phyloP scores from a whole-genome alignment of 345 rosid genomes.

The Syzygium jambos region DNA sequence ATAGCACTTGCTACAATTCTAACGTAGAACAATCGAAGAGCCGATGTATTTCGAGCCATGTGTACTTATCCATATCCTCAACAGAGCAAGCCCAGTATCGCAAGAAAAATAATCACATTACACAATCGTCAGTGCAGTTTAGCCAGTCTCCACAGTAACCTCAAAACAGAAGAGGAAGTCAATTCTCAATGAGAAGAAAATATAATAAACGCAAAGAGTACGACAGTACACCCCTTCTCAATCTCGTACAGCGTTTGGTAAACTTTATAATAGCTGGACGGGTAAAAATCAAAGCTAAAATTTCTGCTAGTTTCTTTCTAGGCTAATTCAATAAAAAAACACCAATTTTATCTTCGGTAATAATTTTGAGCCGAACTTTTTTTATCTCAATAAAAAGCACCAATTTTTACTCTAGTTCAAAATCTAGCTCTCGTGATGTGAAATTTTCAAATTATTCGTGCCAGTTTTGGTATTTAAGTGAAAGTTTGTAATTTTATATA shows the following conservation, averaged over 20 bases:
- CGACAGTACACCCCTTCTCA: not conserved
- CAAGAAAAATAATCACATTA: not conserved
- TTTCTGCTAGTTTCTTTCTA: not conserved
- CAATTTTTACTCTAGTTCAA: no score
- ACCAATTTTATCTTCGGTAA: no score
- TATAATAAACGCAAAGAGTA: not conserved
- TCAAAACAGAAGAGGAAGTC: not conserved
- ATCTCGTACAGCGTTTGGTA: not conserved
- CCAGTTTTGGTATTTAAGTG: no score
- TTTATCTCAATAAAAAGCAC: no score
- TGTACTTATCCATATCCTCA: not conserved
- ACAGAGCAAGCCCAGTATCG: not conserved
- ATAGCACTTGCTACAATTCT: not conserved
- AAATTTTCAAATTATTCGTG: no score
- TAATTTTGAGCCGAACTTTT: no score
- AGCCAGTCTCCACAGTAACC: not conserved
- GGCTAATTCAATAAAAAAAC: no score
- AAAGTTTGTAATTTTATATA: no score
- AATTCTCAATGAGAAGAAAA: not conserved
- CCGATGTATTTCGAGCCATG: not conserved
- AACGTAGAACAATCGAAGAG: not conserved
- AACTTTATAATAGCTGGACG: not conserved
- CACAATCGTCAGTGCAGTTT: not conserved
- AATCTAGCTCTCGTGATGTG: no score
- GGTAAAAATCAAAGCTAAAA: not conserved